Evolutionary conservation across 495 filamentous ascomycete genomes (phyloP).

Genomic region (Penicillium lagena): DNA sequence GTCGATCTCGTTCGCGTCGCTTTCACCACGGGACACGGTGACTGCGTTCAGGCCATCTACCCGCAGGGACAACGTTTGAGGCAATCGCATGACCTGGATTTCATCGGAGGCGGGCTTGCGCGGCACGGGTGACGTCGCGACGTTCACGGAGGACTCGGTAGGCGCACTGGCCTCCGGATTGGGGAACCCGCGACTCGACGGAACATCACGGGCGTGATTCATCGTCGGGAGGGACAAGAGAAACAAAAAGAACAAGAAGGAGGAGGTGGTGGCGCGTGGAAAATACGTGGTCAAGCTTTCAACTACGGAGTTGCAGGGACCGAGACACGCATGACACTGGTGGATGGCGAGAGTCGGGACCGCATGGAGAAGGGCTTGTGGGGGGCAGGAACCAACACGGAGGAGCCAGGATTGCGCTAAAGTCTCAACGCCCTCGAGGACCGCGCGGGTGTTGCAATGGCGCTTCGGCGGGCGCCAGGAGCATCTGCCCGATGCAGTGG

Average conservation of each 20-base stretch:
- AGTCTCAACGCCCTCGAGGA: conserved; percentile 9
- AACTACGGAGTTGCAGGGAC: conserved; percentile 5
- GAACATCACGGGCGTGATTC: conserved; percentile 10
- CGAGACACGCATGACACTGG: conserved; percentile 11
- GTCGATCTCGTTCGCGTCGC: neutral
- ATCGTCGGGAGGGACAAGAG: conserved; percentile 5
- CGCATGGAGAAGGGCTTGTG: conserved; percentile 10
- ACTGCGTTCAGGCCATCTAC: conserved; percentile 15
- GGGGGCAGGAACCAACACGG: conserved; percentile 6
- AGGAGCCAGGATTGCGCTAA: conserved; percentile 4
- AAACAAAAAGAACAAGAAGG: neutral
- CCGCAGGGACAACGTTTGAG: conserved; percentile 16
- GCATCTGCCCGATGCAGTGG: conserved; percentile 19
- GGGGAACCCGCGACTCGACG: conserved; percentile 14
- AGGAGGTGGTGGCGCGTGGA: neutral
- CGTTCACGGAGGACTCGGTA: conserved; percentile 5
- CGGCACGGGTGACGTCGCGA: conserved; percentile 5
- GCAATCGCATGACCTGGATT: conserved; percentile 13
- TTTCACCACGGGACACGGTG: conserved; percentile 5
- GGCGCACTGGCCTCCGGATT: conserved; percentile 16
- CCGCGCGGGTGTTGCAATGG: conserved; percentile 6
- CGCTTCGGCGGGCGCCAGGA: conserved; percentile 5
- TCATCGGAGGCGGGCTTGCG: conserved; percentile 3
- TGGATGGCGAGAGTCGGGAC: conserved; percentile 13
- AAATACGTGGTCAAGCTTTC: conserved; percentile 9